Base-by-base conservation (phyloP, 441 rosid species). In the Euphorbia neoarborescens region DNA sequence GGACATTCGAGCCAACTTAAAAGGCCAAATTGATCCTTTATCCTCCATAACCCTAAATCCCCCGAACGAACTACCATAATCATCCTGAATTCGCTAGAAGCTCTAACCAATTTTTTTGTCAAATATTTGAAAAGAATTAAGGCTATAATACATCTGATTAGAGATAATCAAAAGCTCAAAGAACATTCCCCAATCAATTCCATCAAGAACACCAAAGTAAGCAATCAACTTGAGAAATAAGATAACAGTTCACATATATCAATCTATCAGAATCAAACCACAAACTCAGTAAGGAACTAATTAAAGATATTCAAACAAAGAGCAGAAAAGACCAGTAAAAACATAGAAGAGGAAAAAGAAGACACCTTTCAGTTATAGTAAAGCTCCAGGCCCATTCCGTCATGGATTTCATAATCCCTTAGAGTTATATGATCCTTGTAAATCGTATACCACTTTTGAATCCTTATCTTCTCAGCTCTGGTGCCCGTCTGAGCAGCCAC, bases 401-500 rank as follows among this genome's bases (percentile, higher is more conserved):
- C 80, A 28, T 77, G 80, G 13, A 77, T 70, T 71, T 77, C 80
- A 13, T 77, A 77, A 53, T 77, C 77, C 62, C 56, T 73, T 7
- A 77, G 77, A 35, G 80, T 73, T 10, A 77, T 77, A 66, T 73
- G 80, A 61, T 77, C 80, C 37, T 77, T 77, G 61, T 77, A 77
- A 19, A 77, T 61, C 50, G 48, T 77, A 46, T 90, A 92, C 96
- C 96, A 92, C 75, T 90, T 92, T 82, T 88, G 96, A 40, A 92
- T 92, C 53, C 94, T 66, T 32, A 92, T 90, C 86, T 92, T 90
- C 44, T 88, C 90, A 0, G 89, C 68, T 11, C 91, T 65, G 34
- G 91, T 92, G 0, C 96, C 96, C 1, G 90, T 92, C 75, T 88
- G 91, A 0, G 97, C 96, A 0, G 92, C 97, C 8, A 88, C 92